phyloP scores from a whole-genome alignment of 2,329 filamentous ascomycete genomes.

The Aspergillus latus region DNA sequence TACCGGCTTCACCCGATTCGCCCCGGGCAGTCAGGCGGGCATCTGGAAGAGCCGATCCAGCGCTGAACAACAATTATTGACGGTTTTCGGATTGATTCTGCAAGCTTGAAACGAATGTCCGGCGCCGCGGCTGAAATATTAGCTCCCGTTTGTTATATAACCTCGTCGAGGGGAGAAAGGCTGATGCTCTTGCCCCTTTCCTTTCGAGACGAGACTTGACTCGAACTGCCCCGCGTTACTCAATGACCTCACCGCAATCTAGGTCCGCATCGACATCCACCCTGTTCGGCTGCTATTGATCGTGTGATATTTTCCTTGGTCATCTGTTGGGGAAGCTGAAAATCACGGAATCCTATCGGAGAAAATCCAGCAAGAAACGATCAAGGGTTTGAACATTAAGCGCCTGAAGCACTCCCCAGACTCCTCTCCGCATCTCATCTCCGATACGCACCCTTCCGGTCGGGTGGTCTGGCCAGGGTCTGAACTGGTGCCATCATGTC shows the following conservation, averaged over 20 bases:
- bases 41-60: background rate
- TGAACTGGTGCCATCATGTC: slow-evolving; percentile 28
- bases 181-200: background rate
- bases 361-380: background rate
- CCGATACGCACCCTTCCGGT: slow-evolving; percentile 12
- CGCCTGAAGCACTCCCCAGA: background rate
- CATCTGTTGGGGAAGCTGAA: slow-evolving; percentile 3
- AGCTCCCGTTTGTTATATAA: background rate
- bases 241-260: slow-evolving; percentile 19
- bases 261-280: slow-evolving; percentile 25
- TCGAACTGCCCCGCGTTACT: slow-evolving; percentile 21
- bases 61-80: background rate
- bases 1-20: background rate
- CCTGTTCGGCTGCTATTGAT: slow-evolving; percentile 17
- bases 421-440: background rate
- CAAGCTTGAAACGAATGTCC: background rate
- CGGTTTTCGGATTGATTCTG: background rate
- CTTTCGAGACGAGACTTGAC: background rate
- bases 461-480: slow-evolving; percentile 22
- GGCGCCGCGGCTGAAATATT: slow-evolving; percentile 3
- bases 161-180: background rate
- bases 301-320: slow-evolving; percentile 13
- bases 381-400: slow-evolving; percentile 3
- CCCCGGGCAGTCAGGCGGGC: background rate
- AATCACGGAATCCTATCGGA: slow-evolving; percentile 1